These are phyloP conservation scores for Wickerhamiella spandovensis DNA, from an alignment of 805 yeast species.

Conservation along the genomic window DNA sequence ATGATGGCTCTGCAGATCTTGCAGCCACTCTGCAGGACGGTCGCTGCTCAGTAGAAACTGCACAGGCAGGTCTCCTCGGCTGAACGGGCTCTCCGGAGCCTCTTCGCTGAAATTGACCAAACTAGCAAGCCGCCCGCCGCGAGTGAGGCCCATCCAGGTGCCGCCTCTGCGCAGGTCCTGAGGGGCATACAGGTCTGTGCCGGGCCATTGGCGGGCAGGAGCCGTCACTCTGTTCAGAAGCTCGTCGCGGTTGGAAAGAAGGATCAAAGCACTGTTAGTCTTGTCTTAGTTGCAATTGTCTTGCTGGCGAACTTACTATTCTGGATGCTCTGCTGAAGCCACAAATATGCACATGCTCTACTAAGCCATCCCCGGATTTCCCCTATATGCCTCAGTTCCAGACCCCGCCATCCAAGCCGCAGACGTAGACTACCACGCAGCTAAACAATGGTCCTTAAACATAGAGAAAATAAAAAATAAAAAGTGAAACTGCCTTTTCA, in stretches of 20 bases:
- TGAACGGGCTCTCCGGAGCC: conserved; percentile 25
- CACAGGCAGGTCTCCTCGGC: conserved; percentile 41
- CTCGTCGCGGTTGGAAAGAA: conserved; percentile 83
- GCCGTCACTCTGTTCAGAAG: conserved; percentile 60
- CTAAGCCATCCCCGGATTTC: too few relatives aligned
- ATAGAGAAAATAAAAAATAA: too few relatives aligned
- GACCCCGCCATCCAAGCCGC: too few relatives aligned
- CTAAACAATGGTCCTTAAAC: too few relatives aligned
- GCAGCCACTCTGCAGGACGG: conserved; percentile 35
- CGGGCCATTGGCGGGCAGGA: conserved; percentile 33
- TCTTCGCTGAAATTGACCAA: conserved; percentile 62
- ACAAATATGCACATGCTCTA: conserved; percentile 69
- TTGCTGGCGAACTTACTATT: conserved; percentile 35
- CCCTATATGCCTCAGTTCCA: too few relatives aligned
- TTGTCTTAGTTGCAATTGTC: not conserved
- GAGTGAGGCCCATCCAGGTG: conserved; percentile 77
- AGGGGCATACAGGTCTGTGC: conserved; percentile 46
- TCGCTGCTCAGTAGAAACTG: conserved; percentile 30
- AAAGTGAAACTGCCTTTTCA: too few relatives aligned
- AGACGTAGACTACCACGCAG: too few relatives aligned
- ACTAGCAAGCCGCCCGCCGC: conserved; percentile 51
- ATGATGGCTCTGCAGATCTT: conserved; percentile 16
- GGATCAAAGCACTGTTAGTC: conserved; percentile 39
- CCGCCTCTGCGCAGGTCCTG: conserved; percentile 64
- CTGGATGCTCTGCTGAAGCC: conserved; percentile 53